These are phyloP conservation scores for Populus pruinosa DNA, from an alignment of 345 rosid genomes.

Conservation along the genomic window DNA sequence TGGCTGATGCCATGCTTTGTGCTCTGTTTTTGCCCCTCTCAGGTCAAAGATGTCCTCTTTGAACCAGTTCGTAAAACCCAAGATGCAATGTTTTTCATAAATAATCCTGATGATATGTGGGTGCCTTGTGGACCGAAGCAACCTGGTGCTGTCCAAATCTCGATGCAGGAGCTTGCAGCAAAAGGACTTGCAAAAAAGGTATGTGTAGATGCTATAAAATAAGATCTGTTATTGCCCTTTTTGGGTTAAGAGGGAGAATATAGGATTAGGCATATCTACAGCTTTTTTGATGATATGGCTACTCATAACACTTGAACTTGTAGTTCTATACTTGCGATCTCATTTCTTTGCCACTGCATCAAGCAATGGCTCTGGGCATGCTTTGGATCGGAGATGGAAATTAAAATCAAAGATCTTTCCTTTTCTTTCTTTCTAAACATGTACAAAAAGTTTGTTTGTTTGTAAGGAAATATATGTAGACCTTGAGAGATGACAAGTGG, in stretches of 20 bases:
- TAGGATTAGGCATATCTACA: background rate
- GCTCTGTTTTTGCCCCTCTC: slow-evolving; percentile 3
- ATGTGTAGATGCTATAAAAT: background rate
- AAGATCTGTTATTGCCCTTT: background rate
- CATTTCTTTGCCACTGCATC: background rate
- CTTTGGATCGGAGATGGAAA: background rate
- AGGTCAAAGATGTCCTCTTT: slow-evolving; percentile 92
- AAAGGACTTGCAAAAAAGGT: slow-evolving; percentile 75
- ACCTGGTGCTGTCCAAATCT: slow-evolving; percentile 62
- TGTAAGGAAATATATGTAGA: background rate
- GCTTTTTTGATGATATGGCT: background rate
- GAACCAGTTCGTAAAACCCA: slow-evolving; percentile 94
- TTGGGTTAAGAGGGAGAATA: background rate
- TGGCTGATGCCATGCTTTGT: background rate
- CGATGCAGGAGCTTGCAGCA: slow-evolving; percentile 82
- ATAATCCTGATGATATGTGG: slow-evolving; percentile 62
- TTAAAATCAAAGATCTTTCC: background rate
- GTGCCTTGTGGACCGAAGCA: slow-evolving; percentile 91
- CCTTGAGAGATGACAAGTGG: background rate
- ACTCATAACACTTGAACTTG: background rate
- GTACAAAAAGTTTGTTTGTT: background rate
- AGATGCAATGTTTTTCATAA: slow-evolving; percentile 77
- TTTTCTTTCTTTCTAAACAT: background rate
- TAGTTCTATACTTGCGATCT: background rate
- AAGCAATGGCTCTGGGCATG: background rate